Conservation (phyloP, 2,329 filamentous ascomycete genomes). For the Hortaea werneckii region DNA sequence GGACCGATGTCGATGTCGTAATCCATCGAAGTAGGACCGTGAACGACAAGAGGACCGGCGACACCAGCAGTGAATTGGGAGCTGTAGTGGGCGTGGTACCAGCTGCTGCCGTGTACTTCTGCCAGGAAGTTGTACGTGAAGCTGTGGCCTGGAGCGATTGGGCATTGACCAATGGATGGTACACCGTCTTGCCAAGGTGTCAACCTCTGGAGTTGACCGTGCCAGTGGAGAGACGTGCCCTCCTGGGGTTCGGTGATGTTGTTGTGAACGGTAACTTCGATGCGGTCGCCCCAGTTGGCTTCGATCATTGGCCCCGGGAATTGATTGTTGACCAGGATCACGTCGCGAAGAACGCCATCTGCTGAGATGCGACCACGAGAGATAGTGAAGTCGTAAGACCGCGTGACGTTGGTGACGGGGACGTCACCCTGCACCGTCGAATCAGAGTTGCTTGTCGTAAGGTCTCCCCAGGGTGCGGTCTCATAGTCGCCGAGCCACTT, state of each 20-base stretch:
- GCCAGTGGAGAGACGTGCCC: slow-evolving; percentile 33
- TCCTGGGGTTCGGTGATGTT: slow-evolving; percentile 20
- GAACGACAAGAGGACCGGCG: slow-evolving; percentile 22
- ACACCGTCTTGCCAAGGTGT: slow-evolving; percentile 35
- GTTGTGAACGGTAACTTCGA: slow-evolving; percentile 26
- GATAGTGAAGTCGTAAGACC: slow-evolving; percentile 35
- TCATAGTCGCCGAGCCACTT: slow-evolving; percentile 14
- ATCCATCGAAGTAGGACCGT: slow-evolving; percentile 26
- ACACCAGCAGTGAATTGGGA: slow-evolving; percentile 24
- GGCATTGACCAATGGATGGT: slow-evolving; percentile 31
- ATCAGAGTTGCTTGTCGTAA: slow-evolving; percentile 17
- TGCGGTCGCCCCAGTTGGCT: slow-evolving; percentile 33
- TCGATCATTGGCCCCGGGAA: slow-evolving; percentile 23
- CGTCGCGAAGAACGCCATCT: slow-evolving; percentile 33
- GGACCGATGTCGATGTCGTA: slow-evolving; percentile 37
- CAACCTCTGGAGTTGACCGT: slow-evolving; percentile 27
- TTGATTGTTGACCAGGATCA: slow-evolving; percentile 35
- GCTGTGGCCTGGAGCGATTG: slow-evolving; percentile 30
- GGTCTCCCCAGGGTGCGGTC: slow-evolving; percentile 18
- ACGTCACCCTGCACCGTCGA: slow-evolving; percentile 17
- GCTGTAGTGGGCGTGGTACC: slow-evolving; percentile 32
- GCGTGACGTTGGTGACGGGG: slow-evolving; percentile 29
- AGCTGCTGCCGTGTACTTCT: slow-evolving; percentile 24
- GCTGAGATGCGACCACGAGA: slow-evolving; percentile 33
- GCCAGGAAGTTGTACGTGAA: slow-evolving; percentile 33